Evolutionary conservation across 805 yeast genomes (phyloP).

Genomic region (Candida fluviatilis): DNA sequence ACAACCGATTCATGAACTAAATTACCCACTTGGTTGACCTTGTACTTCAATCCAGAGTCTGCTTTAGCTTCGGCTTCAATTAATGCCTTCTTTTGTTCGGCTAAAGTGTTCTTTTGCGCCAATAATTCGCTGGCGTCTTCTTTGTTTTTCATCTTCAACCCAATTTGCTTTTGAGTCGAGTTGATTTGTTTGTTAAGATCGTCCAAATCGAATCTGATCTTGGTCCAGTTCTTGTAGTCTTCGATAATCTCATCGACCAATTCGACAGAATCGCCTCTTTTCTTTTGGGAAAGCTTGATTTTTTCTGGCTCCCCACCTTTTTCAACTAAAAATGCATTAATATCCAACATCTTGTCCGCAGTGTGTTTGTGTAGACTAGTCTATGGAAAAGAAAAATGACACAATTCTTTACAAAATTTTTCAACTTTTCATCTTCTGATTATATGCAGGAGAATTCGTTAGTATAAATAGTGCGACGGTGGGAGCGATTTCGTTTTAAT

Average conservation of each 20-base stretch:
- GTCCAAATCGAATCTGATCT: slow-evolving; percentile 76
- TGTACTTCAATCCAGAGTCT: slow-evolving; percentile 66
- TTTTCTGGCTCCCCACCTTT: slow-evolving; percentile 95
- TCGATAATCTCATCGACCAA: slow-evolving; percentile 91
- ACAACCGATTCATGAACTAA: slow-evolving; percentile 91
- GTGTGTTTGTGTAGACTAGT: not conserved
- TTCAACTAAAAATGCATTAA: slow-evolving; percentile 86
- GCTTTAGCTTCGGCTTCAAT: slow-evolving; percentile 71
- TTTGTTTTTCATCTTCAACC: slow-evolving; percentile 86
- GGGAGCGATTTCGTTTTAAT: no score
- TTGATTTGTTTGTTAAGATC: slow-evolving; percentile 84
- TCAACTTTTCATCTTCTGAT: not conserved
- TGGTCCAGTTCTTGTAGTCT: slow-evolving; percentile 91
- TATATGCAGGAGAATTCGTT: not conserved
- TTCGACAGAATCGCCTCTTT: slow-evolving; percentile 93
- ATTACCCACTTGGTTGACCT: slow-evolving; percentile 91
- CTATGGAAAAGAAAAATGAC: not conserved
- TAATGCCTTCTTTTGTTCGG: slow-evolving; percentile 63
- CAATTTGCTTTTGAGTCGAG: slow-evolving; percentile 89
- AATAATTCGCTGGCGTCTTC: slow-evolving; percentile 88
- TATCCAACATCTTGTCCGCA: slow-evolving; percentile 69
- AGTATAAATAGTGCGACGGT: no score
- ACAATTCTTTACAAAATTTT: not conserved
- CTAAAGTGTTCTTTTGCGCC: slow-evolving; percentile 73
- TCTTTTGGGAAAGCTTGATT: slow-evolving; percentile 83